phyloP scores from a whole-genome alignment of 2,329 filamentous ascomycete species.

The Blastomyces percursus region DNA sequence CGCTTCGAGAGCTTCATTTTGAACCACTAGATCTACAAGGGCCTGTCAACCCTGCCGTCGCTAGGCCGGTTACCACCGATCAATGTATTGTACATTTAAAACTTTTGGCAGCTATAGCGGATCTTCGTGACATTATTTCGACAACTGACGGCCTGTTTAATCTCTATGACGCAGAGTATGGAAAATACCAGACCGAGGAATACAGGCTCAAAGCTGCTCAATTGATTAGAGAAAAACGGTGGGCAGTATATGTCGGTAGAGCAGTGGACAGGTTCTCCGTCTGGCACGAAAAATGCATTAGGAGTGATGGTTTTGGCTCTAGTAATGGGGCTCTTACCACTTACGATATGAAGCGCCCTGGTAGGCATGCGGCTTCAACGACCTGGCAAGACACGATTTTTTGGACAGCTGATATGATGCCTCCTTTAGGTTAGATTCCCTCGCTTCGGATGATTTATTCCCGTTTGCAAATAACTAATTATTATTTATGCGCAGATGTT shows the following conservation, averaged over 20 bases:
- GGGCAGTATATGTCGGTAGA: constrained; percentile 57
- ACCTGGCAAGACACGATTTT: constrained; percentile 17
- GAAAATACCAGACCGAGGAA: constrained; percentile 28
- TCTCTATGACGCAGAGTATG: constrained; percentile 42
- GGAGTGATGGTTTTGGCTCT: constrained; percentile 9
- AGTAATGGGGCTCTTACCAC: constrained; percentile 11
- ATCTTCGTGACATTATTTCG: constrained; percentile 55
- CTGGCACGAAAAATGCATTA: constrained; percentile 48
- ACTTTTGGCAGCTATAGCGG: constrained; percentile 56
- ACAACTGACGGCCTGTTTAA: constrained; percentile 57
- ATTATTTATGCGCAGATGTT: constrained; percentile 43
- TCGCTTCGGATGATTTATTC: not conserved
- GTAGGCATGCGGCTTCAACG: constrained; percentile 25
- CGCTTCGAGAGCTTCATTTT: constrained; percentile 6
- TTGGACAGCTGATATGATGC: constrained; percentile 39
- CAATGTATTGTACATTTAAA: constrained; percentile 64
- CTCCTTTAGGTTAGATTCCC: constrained; percentile 46
- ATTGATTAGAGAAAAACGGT: constrained; percentile 58
- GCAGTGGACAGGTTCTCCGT: constrained; percentile 57
- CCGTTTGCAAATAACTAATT: not conserved
- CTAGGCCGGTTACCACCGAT: constrained; percentile 30
- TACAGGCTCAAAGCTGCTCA: constrained; percentile 37
- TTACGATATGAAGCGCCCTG: constrained; percentile 13
- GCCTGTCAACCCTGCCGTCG: not conserved
- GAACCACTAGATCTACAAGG: not conserved